Conservation (phyloP, 1,284 basidiomycete species). For the Microstroma glucosiphilum region DNA sequence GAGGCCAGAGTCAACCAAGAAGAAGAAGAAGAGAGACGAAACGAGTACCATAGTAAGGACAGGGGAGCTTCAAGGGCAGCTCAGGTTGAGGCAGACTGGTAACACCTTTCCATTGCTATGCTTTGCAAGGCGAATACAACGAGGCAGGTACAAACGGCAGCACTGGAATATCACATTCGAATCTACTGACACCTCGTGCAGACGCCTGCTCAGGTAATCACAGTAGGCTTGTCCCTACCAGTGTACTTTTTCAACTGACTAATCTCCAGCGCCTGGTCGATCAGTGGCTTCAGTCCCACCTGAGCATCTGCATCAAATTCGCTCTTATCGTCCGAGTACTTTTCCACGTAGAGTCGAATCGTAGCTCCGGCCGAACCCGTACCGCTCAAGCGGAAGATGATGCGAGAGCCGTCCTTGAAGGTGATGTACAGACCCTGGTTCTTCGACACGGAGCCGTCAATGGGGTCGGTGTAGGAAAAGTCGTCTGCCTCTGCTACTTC, state of each 20-base stretch:
- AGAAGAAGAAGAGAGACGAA: too few species aligned
- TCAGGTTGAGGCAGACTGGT: too few species aligned
- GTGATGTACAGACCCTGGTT: conserved; percentile 93
- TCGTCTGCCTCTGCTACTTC: conserved; percentile 72
- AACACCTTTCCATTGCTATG: too few species aligned
- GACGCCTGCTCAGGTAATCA: conserved; percentile 63
- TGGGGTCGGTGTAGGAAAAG: conserved; percentile 95
- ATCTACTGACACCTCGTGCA: too few species aligned
- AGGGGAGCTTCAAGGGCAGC: too few species aligned
- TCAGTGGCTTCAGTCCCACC: conserved; percentile 85
- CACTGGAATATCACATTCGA: too few species aligned
- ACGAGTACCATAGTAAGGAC: too few species aligned
- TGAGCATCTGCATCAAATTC: conserved; percentile 75
- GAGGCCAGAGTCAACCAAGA: too few species aligned
- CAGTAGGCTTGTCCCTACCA: conserved; percentile 81
- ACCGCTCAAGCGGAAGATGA: conserved; percentile 91
- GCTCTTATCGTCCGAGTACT: conserved; percentile 74
- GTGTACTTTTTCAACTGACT: conserved; percentile 80
- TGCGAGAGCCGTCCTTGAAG: conserved; percentile 83
- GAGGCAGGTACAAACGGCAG: too few species aligned
- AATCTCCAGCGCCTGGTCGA: conserved; percentile 81
- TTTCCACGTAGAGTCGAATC: conserved; percentile 55
- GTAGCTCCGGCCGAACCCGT: conserved; percentile 95
- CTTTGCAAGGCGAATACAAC: too few species aligned
- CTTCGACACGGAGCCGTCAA: conserved; percentile 83